These are phyloP conservation scores for Coemansia sp. DNA, from an alignment of 192 early-diverging fungal species.

Conservation along the genomic window DNA sequence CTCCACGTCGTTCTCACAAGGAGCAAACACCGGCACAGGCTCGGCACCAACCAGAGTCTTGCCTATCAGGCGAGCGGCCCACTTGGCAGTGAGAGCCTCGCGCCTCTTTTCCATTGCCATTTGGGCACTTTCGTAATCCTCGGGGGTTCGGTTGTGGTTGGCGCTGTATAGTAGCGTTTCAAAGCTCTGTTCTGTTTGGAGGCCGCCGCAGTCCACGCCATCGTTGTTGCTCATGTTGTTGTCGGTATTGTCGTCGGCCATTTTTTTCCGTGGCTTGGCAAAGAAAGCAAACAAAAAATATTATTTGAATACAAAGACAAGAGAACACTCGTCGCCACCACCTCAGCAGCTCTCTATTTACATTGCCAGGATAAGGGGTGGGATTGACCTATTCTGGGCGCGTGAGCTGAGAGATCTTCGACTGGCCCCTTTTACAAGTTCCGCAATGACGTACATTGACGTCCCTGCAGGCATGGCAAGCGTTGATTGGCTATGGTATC, in stretches of 20 bases:
- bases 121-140: background rate
- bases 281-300: background rate
- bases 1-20: background rate
- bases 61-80: conserved; percentile 18
- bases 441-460: background rate
- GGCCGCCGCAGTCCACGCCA: background rate
- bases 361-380: background rate
- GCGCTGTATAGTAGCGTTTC: conserved; percentile 6
- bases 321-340: background rate
- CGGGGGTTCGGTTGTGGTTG: background rate
- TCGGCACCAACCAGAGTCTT: conserved; percentile 13
- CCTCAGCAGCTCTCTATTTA: background rate
- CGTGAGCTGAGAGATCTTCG: background rate
- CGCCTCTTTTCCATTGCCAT: conserved; percentile 11
- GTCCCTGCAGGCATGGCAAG: background rate
- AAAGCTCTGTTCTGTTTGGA: conserved; percentile 13
- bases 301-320: background rate
- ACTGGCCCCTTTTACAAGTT: background rate
- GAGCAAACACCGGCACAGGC: background rate
- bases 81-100: conserved; percentile 14
- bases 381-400: background rate
- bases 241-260: conserved; percentile 5
- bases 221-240: conserved; percentile 1
- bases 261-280: background rate
- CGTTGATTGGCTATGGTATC: background rate